Base-by-base conservation (phyloP, 768 basidiomycete genomes). In the Pilatotrama ljubarskyi region DNA sequence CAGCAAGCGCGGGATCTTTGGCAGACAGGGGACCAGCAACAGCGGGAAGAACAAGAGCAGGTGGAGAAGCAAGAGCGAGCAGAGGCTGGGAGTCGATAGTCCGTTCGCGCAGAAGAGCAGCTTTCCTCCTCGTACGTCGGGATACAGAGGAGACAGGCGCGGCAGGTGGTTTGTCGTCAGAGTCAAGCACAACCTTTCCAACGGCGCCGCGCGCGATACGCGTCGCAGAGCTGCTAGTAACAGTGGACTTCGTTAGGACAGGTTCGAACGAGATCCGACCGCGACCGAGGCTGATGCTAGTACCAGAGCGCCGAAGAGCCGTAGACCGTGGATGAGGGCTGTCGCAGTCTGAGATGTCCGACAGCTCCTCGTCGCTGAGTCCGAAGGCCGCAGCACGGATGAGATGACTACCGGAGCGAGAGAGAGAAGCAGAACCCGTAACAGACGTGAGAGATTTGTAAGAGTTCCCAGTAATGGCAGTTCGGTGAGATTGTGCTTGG, bases 331-430 rank as follows among this genome's bases (percentile, higher is more conserved):
- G 59, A 9, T 50, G 48, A 38, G 41, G 42, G 11, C 55, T 58
- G 10, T 61, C 58, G 20, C 20, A 55, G 25, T 65, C 64, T 29
- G 66, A 68, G n/a, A 68, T 54, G 0, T 68, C 67, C 24, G 70
- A 71, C 1, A 69, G 65, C 20, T 69, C 70, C 41, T 68, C 65
- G 37, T 67, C 66, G 41, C 66, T 66, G 22, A 61, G 42, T 15
- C 68, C 70, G 20, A 71, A 69, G 2, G 55, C 63, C 1, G 47
- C 53, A 3, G 65, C 67, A 17, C 65, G 64, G 5, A 67, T 47
- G 32, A 59, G 46, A 42, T 68, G 67, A 25, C 29, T 56, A 46
- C 54, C 22, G 46, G 66, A 61, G 68, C 75, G 71, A 58, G 71
- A 51, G 3, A 63, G 40, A 1, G 60, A 17, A 4, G 26, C 37